Evolutionary conservation across 495 filamentous ascomycete genomes (phyloP), one percentile per base, ranked within the genome.

Genomic region (Neurospora sp.): DNA sequence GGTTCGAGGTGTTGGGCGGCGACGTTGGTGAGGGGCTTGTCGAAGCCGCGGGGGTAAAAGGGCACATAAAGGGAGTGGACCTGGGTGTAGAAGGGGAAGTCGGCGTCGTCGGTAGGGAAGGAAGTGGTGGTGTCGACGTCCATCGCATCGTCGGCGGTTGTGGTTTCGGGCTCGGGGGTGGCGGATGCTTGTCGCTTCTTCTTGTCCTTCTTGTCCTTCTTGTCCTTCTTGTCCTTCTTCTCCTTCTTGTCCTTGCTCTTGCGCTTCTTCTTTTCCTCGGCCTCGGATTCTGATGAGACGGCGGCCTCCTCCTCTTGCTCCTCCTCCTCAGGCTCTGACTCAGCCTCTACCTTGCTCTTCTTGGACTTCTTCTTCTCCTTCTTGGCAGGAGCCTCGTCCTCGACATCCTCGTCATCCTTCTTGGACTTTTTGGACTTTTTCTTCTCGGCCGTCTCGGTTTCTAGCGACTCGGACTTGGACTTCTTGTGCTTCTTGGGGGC

Each of bases 81-180:
- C 71, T 86, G 85, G 20, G 81, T 85, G 71, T 82, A 86, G 76
- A 87, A 85, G 6, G 85, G 85, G 35, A 83, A 84, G 22, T 77
- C 74, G 38, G 74, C 70, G 14, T 77, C 70, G 44, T 65, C 53
- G 72, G 42, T 8, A 31, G 53, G 53, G 53, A 65, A 14, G 20
- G 48, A 20, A n/a, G 42, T 45, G 1, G 18, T 65, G 14, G 53
- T 42, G 40, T 81, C 78, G 18, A 79, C 69, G 22, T 80, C 79
- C 80, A 78, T 80, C 9, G 74, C 69, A 18, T 79, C 72, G 31
- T 35, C 31, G 31, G 31, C 31, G 59, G 27, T 69, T 9, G 38
- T 76, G 1, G 45, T 70, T 16, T 76, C 48, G 72, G 18, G 69
- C 38, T 70, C 70, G n/a, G 73, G 75, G 59, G 41, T 71, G 22